phyloP scores from a whole-genome alignment of 768 basidiomycete genomes.

The Hericium erinaceus region DNA sequence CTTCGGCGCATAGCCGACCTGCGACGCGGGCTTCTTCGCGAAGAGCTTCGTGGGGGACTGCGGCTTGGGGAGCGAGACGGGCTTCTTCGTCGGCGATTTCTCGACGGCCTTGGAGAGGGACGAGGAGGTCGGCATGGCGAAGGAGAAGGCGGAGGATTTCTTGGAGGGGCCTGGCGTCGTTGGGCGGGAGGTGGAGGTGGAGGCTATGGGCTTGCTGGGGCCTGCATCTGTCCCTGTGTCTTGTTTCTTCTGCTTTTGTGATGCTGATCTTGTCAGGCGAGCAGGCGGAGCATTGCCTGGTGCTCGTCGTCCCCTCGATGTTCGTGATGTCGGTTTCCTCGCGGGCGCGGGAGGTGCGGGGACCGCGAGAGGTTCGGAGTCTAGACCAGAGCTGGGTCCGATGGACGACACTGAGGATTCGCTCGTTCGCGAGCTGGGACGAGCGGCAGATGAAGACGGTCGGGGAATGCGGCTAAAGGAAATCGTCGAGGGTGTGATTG shows the following conservation, averaged over 20 bases:
- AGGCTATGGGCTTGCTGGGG: background rate
- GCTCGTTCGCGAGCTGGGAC: background rate
- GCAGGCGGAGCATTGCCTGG: background rate
- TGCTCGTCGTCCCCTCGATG: background rate
- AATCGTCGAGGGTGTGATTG: background rate
- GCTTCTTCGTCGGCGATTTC: conserved; percentile 5
- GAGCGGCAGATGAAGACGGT: background rate
- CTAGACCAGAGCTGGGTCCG: background rate
- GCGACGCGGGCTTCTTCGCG: conserved; percentile 6
- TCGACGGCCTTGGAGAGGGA: conserved; percentile 8
- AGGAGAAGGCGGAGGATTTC: conserved; percentile 8
- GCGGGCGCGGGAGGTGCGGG: background rate
- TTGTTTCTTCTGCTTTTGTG: background rate
- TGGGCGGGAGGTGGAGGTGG: background rate
- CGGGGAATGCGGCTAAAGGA: background rate
- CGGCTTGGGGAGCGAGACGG: conserved; percentile 5
- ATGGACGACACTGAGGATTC: background rate
- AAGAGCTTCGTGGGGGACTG: conserved; percentile 1
- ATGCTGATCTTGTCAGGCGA: background rate
- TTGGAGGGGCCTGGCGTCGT: conserved; percentile 3
- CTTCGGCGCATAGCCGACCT: conserved; percentile 10
- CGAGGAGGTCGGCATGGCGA: conserved; percentile 14
- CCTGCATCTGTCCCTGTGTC: background rate
- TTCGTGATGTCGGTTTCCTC: background rate
- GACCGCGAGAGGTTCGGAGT: background rate